phyloP scores from a whole-genome alignment of 2,329 filamentous ascomycete genomes.

The Fusarium sp. region DNA sequence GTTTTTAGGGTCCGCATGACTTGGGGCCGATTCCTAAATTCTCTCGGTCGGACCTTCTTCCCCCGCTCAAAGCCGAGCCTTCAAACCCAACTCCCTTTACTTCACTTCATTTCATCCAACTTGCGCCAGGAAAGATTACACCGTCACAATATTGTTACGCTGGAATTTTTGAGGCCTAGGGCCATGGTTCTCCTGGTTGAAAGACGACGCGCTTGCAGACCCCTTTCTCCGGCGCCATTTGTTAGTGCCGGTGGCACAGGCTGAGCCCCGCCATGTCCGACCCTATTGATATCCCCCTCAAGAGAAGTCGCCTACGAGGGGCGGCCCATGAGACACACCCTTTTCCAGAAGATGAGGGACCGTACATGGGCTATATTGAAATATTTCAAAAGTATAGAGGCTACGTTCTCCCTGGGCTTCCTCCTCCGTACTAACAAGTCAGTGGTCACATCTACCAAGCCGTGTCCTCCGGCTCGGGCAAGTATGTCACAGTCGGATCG shows the following conservation, averaged over 20 bases:
- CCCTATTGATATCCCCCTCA: slow-evolving; percentile 42
- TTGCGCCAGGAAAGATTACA: neutral
- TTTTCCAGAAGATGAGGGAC: slow-evolving; percentile 38
- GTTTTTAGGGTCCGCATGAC: neutral
- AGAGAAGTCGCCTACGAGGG: slow-evolving; percentile 13
- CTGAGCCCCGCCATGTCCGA: slow-evolving; percentile 27
- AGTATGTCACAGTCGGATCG: slow-evolving; percentile 38
- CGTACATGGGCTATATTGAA: slow-evolving; percentile 42
- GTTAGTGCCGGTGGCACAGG: neutral
- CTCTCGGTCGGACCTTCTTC: neutral
- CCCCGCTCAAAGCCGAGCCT: neutral
- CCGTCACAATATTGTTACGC: neutral
- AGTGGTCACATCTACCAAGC: slow-evolving; percentile 43
- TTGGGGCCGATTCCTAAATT: neutral
- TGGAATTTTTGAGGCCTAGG: neutral
- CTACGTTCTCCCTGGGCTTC: neutral
- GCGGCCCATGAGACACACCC: slow-evolving; percentile 3
- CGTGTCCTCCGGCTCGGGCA: slow-evolving; percentile 45
- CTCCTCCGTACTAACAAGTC: slow-evolving; percentile 8
- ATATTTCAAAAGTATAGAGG: slow-evolving; percentile 41
- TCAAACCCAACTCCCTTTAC: neutral
- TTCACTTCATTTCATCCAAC: neutral
- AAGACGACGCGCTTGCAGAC: neutral
- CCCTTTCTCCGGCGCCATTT: neutral
- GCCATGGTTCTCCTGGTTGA: neutral